Percentiles rank a stretch among this genome's conserved stretches.
These are phyloP conservation scores for Xylaria castorea DNA, from an alignment of 495 filamentous ascomycete genomes.

Conservation along the genomic window DNA sequence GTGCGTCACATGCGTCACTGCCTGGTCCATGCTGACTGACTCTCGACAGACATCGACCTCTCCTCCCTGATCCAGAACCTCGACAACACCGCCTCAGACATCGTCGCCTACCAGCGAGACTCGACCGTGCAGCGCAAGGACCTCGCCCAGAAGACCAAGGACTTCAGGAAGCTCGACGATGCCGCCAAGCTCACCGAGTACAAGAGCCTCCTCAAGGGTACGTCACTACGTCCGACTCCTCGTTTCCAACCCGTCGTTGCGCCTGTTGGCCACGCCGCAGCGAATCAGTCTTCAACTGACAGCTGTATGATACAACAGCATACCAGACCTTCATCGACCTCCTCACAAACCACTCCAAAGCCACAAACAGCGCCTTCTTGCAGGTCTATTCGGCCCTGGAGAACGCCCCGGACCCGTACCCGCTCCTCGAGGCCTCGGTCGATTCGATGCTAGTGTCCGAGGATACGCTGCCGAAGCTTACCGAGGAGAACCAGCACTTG, in stretches of 20 bases:
- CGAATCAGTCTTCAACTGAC: not conserved
- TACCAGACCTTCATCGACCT: slow-evolving; percentile 98
- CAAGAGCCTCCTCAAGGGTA: slow-evolving; percentile 88
- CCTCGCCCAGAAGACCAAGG: slow-evolving; percentile 96
- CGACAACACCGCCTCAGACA: slow-evolving; percentile 89
- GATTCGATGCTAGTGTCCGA: slow-evolving; percentile 90
- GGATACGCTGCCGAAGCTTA: slow-evolving; percentile 88
- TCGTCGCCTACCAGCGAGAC: slow-evolving; percentile 89
- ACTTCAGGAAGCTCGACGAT: slow-evolving; percentile 95
- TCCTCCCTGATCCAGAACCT: slow-evolving; percentile 84
- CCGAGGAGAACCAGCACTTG: slow-evolving; percentile 82
- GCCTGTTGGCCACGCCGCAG: not conserved
- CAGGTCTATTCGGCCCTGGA: slow-evolving; percentile 92
- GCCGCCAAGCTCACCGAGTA: slow-evolving; percentile 83
- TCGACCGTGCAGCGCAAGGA: slow-evolving; percentile 94
- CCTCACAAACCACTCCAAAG: slow-evolving; percentile 90
- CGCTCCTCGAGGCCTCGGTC: slow-evolving; percentile 92
- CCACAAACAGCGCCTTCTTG: slow-evolving; percentile 87
- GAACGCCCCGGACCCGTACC: slow-evolving; percentile 96
- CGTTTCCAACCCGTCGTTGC: not conserved
- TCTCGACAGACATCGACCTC: slow-evolving; percentile 78
- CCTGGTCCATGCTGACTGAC: slow-evolving; percentile 41
- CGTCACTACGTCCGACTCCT: not conserved
- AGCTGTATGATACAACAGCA: slow-evolving; percentile 55
- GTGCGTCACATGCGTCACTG: slow-evolving; percentile 56